phyloP scores from a whole-genome alignment of 768 basidiomycete species.

The Podaxis sp. region DNA sequence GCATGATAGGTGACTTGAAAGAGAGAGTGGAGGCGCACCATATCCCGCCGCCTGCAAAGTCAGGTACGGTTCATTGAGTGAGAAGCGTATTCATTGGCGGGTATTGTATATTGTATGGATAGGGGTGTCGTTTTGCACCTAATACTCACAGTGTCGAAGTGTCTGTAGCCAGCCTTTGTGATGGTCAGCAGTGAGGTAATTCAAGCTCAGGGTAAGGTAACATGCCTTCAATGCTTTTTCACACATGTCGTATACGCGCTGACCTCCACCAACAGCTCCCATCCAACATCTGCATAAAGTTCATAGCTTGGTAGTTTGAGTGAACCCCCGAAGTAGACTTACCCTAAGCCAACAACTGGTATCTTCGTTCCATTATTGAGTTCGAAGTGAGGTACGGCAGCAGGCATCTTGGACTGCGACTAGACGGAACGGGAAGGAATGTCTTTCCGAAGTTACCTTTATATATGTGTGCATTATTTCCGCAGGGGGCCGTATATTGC shows the following conservation, averaged over 20 bases:
- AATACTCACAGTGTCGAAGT: constrained; percentile 38
- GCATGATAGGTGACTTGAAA: neutral
- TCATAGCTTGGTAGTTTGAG: neutral
- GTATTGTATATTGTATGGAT: neutral
- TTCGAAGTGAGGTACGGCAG: constrained; percentile 22
- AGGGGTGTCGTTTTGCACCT: constrained; percentile 8
- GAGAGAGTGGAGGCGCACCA: constrained; percentile 16
- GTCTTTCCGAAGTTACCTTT: neutral
- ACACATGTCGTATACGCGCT: constrained; percentile 40
- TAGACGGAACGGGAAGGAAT: neutral
- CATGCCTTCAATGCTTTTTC: constrained; percentile 33
- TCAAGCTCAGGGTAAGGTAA: neutral
- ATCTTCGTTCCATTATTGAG: constrained; percentile 31
- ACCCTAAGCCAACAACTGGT: constrained; percentile 34
- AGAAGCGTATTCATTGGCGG: neutral
- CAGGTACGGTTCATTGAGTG: neutral
- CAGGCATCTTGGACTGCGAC: neutral
- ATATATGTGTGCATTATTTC: neutral
- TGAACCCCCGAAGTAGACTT: neutral
- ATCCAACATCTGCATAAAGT: constrained; percentile 36
- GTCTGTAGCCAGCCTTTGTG: constrained; percentile 43
- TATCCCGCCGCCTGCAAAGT: constrained; percentile 28
- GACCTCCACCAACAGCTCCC: constrained; percentile 34
- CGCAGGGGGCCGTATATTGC: neutral
- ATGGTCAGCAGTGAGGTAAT: neutral